Conservation (phyloP, 306 rosid genomes). For the Sesbania bispinosa region DNA sequence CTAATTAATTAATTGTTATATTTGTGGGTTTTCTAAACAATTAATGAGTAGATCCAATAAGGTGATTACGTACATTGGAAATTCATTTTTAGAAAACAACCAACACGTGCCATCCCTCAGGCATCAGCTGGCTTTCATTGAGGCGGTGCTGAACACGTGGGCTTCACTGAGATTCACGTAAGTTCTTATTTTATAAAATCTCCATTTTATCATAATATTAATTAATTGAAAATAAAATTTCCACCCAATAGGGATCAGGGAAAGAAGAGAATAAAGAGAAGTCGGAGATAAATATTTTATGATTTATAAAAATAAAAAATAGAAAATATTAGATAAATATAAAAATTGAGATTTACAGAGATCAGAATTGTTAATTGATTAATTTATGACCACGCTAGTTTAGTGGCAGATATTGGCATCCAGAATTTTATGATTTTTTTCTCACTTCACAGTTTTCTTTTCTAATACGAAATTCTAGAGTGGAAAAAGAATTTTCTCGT, state of each 20-base stretch:
- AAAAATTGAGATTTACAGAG: no score
- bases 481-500: background rate
- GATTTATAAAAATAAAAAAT: no score
- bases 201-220: background rate
- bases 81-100: background rate
- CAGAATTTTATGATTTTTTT: background rate
- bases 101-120: slow-evolving; percentile 5
- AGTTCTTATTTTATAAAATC: background rate
- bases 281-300: no score
- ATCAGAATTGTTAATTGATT: no score
- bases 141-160: slow-evolving; percentile 29
- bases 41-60: no score
- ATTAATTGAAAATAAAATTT: no score
- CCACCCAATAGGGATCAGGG: no score
- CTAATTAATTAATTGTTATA: no score
- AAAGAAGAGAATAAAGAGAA: no score
- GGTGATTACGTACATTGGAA: background rate
- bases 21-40: no score
- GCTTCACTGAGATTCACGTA: slow-evolving; percentile 3
- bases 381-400: background rate
- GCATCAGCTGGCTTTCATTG: background rate
- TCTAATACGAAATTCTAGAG: background rate
- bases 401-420: background rate
- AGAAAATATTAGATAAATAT: no score
- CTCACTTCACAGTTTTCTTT: background rate